These are phyloP conservation scores for Hyphopichia wangnamkhiaoensis DNA, from an alignment of 1,139 yeast species.

Conservation along the genomic window DNA sequence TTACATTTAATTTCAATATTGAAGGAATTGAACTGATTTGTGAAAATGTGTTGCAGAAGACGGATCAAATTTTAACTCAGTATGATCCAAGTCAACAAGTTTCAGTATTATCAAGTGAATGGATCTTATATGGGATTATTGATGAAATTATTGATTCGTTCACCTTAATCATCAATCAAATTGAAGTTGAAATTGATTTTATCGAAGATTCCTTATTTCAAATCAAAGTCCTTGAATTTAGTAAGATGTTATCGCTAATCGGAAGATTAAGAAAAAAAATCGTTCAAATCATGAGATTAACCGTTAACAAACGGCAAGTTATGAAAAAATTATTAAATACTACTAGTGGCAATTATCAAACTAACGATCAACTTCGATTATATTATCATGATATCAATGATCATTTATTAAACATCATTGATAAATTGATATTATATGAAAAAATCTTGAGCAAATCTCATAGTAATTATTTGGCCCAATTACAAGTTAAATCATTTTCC, in stretches of 20 bases:
- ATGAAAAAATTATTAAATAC: neutral
- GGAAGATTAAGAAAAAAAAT: neutral
- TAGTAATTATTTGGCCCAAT: conserved; percentile 26
- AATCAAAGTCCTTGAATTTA: neutral
- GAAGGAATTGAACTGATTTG: too few relatives aligned
- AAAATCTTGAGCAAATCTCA: conserved; percentile 25
- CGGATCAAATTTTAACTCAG: too few relatives aligned
- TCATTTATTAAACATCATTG: neutral
- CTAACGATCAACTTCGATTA: neutral
- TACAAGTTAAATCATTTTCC: conserved; percentile 24
- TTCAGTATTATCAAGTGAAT: neutral
- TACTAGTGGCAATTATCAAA: neutral
- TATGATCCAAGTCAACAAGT: neutral
- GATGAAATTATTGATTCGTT: neutral
- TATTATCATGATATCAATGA: neutral
- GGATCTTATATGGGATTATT: neutral
- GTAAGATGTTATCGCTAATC: neutral
- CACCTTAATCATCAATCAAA: neutral
- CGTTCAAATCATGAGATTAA: neutral
- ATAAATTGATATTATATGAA: conserved; percentile 13
- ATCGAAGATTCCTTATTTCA: neutral
- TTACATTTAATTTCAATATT: neutral
- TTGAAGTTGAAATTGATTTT: neutral
- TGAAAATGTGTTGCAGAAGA: too few relatives aligned
- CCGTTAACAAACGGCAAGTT: neutral